Conservation (phyloP, 2,329 filamentous ascomycete species). For the Mariannaea sp. region DNA sequence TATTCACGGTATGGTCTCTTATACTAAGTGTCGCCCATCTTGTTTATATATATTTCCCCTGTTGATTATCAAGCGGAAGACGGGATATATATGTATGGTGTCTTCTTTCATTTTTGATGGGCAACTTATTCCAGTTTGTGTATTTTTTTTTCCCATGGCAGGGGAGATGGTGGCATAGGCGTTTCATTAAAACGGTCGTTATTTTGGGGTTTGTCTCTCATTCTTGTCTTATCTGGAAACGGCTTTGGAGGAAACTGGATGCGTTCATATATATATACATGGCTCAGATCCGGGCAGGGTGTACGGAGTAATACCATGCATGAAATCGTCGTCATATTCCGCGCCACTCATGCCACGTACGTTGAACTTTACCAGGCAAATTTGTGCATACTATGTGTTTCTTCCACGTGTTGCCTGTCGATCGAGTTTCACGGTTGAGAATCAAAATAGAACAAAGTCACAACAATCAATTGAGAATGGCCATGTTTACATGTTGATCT, state of each 20-base stretch:
- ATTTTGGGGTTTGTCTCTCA: too few species aligned
- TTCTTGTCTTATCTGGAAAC: conserved; percentile 7
- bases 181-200: conserved; percentile 20
- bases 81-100: conserved; percentile 11
- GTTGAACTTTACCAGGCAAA: not conserved
- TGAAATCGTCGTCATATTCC: conserved; percentile 14
- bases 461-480: not conserved
- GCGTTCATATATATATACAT: conserved; percentile 21
- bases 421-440: not conserved
- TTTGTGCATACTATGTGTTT: not conserved
- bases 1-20: not conserved
- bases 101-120: conserved; percentile 26
- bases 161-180: conserved; percentile 12
- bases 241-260: conserved; percentile 2
- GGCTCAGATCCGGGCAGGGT: conserved; percentile 4
- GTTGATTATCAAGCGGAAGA: conserved; percentile 1
- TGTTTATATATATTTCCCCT: conserved; percentile 4
- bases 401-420: not conserved
- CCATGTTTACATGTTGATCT: not conserved
- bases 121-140: too few species aligned
- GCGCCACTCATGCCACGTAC: conserved; percentile 16
- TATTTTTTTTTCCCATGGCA: too few species aligned
- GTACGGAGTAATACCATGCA: conserved; percentile 9
- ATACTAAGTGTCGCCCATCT: conserved; percentile 4
- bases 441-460: not conserved